These are phyloP conservation scores for Oldenlandia corymbosa DNA, from an alignment of 257 asterid species.

Conservation along the genomic window DNA sequence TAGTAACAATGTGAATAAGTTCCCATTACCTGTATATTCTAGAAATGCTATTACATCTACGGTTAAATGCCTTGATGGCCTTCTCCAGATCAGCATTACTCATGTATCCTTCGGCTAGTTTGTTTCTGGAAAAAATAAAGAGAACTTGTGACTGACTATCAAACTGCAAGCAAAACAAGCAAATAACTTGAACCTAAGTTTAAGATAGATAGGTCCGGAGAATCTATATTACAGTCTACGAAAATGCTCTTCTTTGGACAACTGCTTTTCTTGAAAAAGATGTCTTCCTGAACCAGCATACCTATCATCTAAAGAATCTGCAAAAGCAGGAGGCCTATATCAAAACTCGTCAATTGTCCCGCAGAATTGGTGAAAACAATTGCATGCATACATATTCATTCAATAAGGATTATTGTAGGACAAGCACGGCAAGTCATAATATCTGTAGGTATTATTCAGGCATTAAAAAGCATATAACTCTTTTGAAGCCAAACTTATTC, in stretches of 20 bases:
- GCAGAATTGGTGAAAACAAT: no score
- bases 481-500: neutral
- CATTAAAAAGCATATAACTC: neutral
- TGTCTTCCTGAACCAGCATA: conserved; percentile 47
- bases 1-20: neutral
- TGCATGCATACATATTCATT: neutral
- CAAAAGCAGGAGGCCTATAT: neutral
- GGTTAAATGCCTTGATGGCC: conserved; percentile 58
- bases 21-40: conserved; percentile 71
- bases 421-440: neutral
- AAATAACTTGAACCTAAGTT: conserved; percentile 5
- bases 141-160: neutral
- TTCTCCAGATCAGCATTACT: conserved; percentile 77
- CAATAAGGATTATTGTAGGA: neutral
- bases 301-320: conserved; percentile 30
- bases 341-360: neutral
- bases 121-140: conserved; percentile 38
- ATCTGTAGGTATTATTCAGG: neutral
- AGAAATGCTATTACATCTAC: conserved; percentile 67
- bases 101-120: conserved; percentile 83
- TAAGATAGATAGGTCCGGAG: neutral
- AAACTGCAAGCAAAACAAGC: conserved; percentile 3
- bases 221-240: conserved; percentile 50
- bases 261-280: conserved; percentile 27
- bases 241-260: conserved; percentile 48